A percentile compares a stretch with the other conserved stretches of the same genome.
Evolutionary conservation across 2,329 filamentous ascomycete species (phyloP).

Genomic region (Pochonia chlamydosporia): DNA sequence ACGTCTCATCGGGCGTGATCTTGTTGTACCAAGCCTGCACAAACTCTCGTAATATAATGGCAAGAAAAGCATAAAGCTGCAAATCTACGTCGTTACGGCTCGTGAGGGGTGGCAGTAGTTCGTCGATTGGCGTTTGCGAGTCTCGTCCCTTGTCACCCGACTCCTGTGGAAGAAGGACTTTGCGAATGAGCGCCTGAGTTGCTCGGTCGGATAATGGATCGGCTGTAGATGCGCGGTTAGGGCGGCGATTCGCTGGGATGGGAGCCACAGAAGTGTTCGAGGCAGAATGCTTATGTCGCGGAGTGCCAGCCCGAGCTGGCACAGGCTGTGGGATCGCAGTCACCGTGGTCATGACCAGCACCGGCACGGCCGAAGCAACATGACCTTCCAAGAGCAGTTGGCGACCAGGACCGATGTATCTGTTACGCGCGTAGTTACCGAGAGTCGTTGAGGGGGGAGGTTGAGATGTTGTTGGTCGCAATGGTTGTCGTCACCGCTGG

Average conservation of each 20-base stretch:
- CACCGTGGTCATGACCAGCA: constrained; percentile 14
- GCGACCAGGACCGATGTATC: no score
- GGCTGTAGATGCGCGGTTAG: constrained; percentile 26
- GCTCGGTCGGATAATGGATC: constrained; percentile 68
- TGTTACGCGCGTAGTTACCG: no score
- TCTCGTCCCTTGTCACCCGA: constrained; percentile 50
- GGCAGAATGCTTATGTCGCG: constrained; percentile 7
- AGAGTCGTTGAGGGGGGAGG: no score
- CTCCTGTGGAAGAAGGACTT: constrained; percentile 73
- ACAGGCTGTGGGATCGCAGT: constrained; percentile 12
- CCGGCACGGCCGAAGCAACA: not conserved
- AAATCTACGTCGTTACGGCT: constrained; percentile 92
- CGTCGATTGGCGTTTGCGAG: constrained; percentile 57
- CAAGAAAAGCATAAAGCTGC: constrained; percentile 87
- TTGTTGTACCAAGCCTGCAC: constrained; percentile 89
- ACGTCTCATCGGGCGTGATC: constrained; percentile 84
- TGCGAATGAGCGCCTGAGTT: constrained; percentile 75
- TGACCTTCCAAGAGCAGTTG: not conserved
- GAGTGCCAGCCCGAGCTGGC: constrained; percentile 8
- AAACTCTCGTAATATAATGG: constrained; percentile 84
- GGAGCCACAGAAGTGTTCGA: constrained; percentile 14
- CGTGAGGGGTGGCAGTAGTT: constrained; percentile 82
- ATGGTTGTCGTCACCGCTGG: constrained; percentile 2
- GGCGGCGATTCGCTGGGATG: constrained; percentile 21
- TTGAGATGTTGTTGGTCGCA: no score